Conservation (phyloP, 257 asterid species). For the Solanum chilense region DNA sequence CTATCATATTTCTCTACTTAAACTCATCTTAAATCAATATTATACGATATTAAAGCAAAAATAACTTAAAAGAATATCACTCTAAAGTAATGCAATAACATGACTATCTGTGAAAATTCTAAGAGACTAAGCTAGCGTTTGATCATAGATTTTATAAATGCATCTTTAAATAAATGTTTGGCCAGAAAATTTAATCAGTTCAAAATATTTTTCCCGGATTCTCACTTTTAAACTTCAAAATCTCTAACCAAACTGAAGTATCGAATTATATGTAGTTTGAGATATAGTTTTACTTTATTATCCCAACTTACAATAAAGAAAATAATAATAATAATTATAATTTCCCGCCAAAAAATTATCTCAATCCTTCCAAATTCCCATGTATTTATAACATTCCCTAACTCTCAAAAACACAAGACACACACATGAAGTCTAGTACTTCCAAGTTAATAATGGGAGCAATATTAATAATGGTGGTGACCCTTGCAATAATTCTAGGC, state of each 20-base stretch:
- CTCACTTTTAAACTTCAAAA: neutral
- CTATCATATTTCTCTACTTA: neutral
- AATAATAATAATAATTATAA: neutral
- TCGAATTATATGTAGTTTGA: neutral
- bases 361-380: neutral
- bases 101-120: neutral
- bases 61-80: neutral
- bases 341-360: conserved; percentile 35
- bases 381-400: neutral
- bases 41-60: neutral
- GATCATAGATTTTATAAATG: no score
- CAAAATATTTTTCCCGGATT: neutral
- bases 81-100: neutral
- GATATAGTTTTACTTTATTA: neutral
- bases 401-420: neutral
- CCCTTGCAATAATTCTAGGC: conserved; percentile 27
- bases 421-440: conserved; percentile 14
- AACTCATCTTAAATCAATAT: neutral
- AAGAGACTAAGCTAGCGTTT: neutral
- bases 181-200: neutral
- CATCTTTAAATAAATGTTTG: neutral
- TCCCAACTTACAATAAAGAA: neutral
- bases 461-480: conserved; percentile 20
- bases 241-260: rapidly evolving
- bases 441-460: conserved; percentile 41